These are phyloP conservation scores for Neofusicoccum umdonicola DNA, from an alignment of 2,329 filamentous ascomycete genomes.

Conservation along the genomic window DNA sequence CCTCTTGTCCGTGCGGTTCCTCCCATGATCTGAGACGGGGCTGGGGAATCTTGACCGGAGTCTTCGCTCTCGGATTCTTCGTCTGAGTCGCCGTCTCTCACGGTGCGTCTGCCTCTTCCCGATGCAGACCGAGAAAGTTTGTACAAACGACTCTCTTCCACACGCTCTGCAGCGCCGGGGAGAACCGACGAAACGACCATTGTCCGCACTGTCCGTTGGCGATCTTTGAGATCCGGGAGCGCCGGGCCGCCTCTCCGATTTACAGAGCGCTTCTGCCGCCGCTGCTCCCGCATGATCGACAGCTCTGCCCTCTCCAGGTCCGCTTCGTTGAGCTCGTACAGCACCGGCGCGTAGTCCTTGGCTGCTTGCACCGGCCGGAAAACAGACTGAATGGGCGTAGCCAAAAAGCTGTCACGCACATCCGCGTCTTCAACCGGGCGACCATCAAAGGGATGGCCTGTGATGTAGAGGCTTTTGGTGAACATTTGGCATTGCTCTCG, in stretches of 20 bases:
- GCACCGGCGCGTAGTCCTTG: constrained; percentile 88
- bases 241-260: constrained; percentile 90
- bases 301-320: constrained; percentile 89
- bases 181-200: constrained; percentile 89
- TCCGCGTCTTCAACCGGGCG: constrained; percentile 90
- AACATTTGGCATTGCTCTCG: constrained; percentile 94
- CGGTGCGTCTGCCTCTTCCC: constrained; percentile 53
- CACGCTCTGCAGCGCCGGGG: constrained; percentile 74
- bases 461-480: constrained; percentile 86
- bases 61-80: constrained; percentile 93
- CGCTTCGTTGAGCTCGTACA: constrained; percentile 89
- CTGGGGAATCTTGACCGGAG: constrained; percentile 81
- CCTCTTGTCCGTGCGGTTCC: constrained; percentile 83
- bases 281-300: constrained; percentile 88
- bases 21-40: constrained; percentile 62
- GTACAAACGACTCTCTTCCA: constrained; percentile 85
- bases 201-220: constrained; percentile 88
- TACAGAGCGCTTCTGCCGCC: constrained; percentile 90
- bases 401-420: constrained; percentile 78
- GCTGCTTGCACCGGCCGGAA: constrained; percentile 90
- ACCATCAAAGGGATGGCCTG: constrained; percentile 93
- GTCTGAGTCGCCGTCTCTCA: constrained; percentile 68
- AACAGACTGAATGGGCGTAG: constrained; percentile 75
- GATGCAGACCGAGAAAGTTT: constrained; percentile 54
- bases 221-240: constrained; percentile 92